phyloP scores from a whole-genome alignment of 176 grass and related monocot species.

The Tuctoria greenei region DNA sequence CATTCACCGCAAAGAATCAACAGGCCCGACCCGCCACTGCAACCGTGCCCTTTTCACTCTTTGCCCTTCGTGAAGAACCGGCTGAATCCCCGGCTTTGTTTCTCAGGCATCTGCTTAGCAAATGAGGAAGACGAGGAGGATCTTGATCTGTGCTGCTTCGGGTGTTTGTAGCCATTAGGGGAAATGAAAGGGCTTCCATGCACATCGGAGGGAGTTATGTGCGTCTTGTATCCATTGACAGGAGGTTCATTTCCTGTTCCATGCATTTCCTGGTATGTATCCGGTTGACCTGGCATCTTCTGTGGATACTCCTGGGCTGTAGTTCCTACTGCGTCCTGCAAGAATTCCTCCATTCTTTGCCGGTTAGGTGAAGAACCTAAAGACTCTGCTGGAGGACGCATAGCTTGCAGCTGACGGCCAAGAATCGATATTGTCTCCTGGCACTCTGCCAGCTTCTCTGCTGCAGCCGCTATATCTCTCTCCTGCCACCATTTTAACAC shows the following conservation, averaged over 20 bases:
- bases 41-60: neutral
- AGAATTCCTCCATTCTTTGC: conserved; percentile 47
- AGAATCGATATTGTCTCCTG: conserved; percentile 93
- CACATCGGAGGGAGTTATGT: conserved; percentile 45
- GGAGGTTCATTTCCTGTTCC: conserved; percentile 51
- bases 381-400: conserved; percentile 68
- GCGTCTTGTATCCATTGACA: conserved; percentile 54
- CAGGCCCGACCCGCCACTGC: conserved; percentile 9
- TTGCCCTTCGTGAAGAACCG: conserved; percentile 85
- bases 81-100: conserved; percentile 69
- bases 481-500: conserved; percentile 53
- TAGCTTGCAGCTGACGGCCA: conserved; percentile 78
- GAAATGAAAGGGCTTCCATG: conserved; percentile 53
- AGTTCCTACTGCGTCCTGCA: conserved; percentile 48
- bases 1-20: conserved; percentile 21
- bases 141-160: conserved; percentile 73
- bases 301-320: conserved; percentile 34
- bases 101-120: conserved; percentile 57
- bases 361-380: conserved; percentile 54
- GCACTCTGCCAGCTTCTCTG: conserved; percentile 91
- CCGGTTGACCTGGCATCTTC: conserved; percentile 42
- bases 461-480: conserved; percentile 80
- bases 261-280: conserved; percentile 40
- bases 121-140: conserved; percentile 64
- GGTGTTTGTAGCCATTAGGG: conserved; percentile 67